Evolutionary conservation across 1,284 basidiomycete species (phyloP), one percentile per base, ranked within the genome.

Genomic region (Apiotrichum brassicae): DNA sequence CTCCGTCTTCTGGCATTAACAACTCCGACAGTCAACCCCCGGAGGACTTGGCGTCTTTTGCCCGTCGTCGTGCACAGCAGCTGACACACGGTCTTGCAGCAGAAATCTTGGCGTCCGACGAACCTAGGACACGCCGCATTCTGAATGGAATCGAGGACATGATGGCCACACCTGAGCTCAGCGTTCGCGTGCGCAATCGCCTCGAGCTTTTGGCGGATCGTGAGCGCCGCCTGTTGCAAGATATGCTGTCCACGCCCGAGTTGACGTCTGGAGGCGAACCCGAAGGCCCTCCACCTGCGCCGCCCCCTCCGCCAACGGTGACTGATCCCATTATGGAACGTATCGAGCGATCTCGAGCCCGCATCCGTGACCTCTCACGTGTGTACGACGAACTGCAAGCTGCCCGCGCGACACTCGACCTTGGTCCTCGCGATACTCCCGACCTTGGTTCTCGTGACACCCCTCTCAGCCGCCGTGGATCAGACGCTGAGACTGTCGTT

Each of bases 401-500:
- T 14, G 38, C 46, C 6, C 46, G 51, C 8, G 43, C 43, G 3
- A 18, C 39, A 18, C 25, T 26, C 24, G 40, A 33, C n/a, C 32
- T 42, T 24, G 34, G 43, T 23, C 47, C 25, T 19, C 40, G 19
- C 26, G 40, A 30, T 16, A 20, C 41, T 37, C 41, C 26, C 19
- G 24, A 26, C 14, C 33, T n/a, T n/a, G n/a, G n/a, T n/a, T n/a
- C n/a, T n/a, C n/a, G n/a, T n/a, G n/a, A n/a, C n/a, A n/a, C 43
- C 32, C 43, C 34, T 22, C 6, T 22, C 24, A 26, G 32, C 46
- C 35, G 35, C 35, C 28, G 47, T 22, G 26, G 40, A n/a, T 23
- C 47, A 14, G 54, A 51, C 33, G 38, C 47, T 14, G 53, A 50
- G 20, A 52, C 49, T 3, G 46, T 51, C 22, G 49, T 51, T 8